Base-by-base conservation (phyloP, 306 rosid species). In the Begonia peltatifolia region DNA sequence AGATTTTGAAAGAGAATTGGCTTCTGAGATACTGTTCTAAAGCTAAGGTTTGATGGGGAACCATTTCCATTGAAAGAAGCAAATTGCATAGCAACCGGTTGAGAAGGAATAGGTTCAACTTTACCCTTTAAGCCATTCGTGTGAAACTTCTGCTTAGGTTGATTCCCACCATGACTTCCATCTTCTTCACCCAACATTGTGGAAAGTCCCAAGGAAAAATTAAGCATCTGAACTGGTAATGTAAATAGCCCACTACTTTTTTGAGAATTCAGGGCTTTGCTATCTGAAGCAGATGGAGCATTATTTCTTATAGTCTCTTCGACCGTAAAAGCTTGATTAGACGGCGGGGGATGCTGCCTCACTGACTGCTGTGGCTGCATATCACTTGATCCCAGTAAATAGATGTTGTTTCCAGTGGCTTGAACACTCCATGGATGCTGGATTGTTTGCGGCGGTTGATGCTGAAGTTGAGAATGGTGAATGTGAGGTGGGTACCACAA, bases 31-130 rank as follows among this genome's bases (percentile, higher is more conserved):
- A 54, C 36, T 15, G 74, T 48, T 35, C 69, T 53, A 46, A 70
- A 70, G 59, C 46, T 70, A 17, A 70, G 60, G 35, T 41, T 56
- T 17, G 70, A 65, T 47, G 74, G 53, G 23, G 77, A 20, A 12
- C 55, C 58, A 9, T 54, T 66, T 54, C 66, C 77, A 14, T 44
- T 23, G 11, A 62, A 22, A 15, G 73, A 47, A 56, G 76, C 65
- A 67, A 71, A 77, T 55, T 92, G 77, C 73, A 86, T 71, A 15
- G 79, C 80, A 68, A 70, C 78, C 46, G 76, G 69, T 57, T 77
- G 84, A 55, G 93, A 77, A 42, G 87, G 75, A 47, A 65, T 63
- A 47, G 58, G 50, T 53, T 81, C 82, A 52, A 58, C 76, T 13
- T 69, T 77, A 52, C 68, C 77, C 57, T 81, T 81, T 30, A 41